A percentile compares a stretch with the other conserved stretches of the same genome.
Evolutionary conservation across 2,329 filamentous ascomycete genomes (phyloP).

Genomic region (Ceratocystis lukuohia): DNA sequence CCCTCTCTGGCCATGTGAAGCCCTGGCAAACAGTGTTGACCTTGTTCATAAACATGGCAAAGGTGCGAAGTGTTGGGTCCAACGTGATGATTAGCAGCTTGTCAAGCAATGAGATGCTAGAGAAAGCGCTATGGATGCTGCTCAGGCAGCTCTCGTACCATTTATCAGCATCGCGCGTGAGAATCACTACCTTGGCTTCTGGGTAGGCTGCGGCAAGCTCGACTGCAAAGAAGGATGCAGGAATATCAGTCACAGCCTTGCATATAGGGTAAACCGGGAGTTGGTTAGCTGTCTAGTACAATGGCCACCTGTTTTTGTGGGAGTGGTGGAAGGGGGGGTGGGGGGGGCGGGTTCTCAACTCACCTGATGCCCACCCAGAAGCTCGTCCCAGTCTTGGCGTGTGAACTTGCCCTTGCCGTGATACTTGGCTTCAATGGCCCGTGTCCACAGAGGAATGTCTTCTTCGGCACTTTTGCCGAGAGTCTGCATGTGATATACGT

Average conservation of each 20-base stretch:
- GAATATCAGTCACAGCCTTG: conserved; percentile 43
- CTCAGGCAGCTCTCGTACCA: conserved; percentile 28
- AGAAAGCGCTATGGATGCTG: conserved; percentile 22
- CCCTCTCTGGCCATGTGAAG: conserved; percentile 25
- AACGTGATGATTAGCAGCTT: conserved; percentile 23
- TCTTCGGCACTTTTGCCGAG: conserved; percentile 14
- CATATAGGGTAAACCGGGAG: conserved; percentile 26
- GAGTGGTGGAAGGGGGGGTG: too few relatives aligned
- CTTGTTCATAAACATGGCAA: conserved; percentile 24
- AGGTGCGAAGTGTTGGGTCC: conserved; percentile 25
- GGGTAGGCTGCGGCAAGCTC: conserved; percentile 28
- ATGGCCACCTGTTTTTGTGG: neutral
- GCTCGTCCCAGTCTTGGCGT: conserved; percentile 33
- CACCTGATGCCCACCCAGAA: conserved; percentile 32
- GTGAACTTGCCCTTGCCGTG: conserved; percentile 23
- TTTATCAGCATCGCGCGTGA: conserved; percentile 30
- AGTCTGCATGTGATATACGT: conserved; percentile 29
- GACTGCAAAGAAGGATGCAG: conserved; percentile 38
- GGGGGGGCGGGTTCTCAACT: neutral
- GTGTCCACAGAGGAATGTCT: conserved; percentile 22
- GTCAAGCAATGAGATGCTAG: conserved; percentile 15
- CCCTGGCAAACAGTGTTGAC: conserved; percentile 20
- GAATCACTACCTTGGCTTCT: conserved; percentile 30
- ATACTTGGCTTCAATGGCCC: conserved; percentile 23
- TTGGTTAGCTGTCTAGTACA: conserved; percentile 17